Conservation (phyloP, 306 rosid species). For the Cicer bijugum region DNA sequence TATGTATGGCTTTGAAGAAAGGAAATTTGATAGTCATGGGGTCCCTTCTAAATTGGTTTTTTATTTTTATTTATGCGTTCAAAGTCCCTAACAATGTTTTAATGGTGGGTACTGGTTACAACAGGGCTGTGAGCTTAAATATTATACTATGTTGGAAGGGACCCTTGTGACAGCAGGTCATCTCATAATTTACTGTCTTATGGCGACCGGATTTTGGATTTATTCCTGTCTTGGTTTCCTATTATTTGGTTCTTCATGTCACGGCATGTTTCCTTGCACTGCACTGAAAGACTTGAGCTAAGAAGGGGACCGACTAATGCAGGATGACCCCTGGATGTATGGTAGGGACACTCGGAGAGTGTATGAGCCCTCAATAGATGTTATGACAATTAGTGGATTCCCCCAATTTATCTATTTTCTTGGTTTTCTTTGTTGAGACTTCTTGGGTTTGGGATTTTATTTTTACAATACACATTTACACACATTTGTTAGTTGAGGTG, state of each 20-base stretch:
- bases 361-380: slow-evolving; percentile 45
- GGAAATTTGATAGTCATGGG: slow-evolving; percentile 56
- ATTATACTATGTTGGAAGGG: slow-evolving; percentile 62
- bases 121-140: slow-evolving; percentile 65
- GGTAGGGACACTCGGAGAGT: slow-evolving; percentile 57
- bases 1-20: slow-evolving; percentile 45
- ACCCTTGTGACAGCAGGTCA: slow-evolving; percentile 69
- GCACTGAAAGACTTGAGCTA: slow-evolving; percentile 63
- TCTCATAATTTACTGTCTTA: slow-evolving; percentile 60
- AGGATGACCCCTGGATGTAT: slow-evolving; percentile 61
- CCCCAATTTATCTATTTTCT: slow-evolving; percentile 44
- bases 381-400: slow-evolving; percentile 42
- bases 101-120: slow-evolving; percentile 66
- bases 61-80: slow-evolving; percentile 37
- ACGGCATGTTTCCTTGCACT: slow-evolving; percentile 52
- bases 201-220: slow-evolving; percentile 59
- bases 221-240: slow-evolving; percentile 73
- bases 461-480: background rate
- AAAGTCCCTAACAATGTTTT: slow-evolving; percentile 61
- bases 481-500: slow-evolving; percentile 33
- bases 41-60: slow-evolving; percentile 57
- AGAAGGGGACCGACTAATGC: slow-evolving; percentile 65
- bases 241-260: slow-evolving; percentile 64
- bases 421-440: slow-evolving; percentile 43
- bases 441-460: slow-evolving; percentile 45